Evolutionary conservation across 345 rosid genomes (phyloP).

Genomic region (Populus deltoides): DNA sequence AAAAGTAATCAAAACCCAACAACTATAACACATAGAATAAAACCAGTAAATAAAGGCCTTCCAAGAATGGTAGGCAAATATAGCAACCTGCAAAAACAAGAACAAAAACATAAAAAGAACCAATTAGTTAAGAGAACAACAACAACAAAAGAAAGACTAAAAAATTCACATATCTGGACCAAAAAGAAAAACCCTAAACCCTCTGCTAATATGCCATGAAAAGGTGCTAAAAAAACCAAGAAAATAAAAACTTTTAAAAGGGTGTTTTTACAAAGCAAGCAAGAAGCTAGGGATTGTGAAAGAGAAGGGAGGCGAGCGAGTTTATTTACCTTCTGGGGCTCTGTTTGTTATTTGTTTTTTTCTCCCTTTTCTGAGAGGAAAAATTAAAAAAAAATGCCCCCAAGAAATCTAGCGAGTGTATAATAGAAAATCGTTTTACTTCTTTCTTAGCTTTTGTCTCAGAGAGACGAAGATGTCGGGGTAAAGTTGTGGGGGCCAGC

Average conservation of each 20-base stretch:
- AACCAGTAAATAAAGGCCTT: neutral
- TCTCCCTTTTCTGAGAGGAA: neutral
- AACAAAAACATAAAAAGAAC: neutral
- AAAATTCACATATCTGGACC: neutral
- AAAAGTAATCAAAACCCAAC: neutral
- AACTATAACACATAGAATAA: neutral
- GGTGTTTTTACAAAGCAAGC: neutral
- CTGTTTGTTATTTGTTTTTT: neutral
- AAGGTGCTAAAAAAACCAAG: neutral
- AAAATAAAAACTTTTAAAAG: neutral
- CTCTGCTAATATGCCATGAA: neutral
- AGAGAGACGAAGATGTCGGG: neutral
- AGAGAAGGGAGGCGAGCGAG: neutral
- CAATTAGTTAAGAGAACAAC: neutral
- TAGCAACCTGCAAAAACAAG: conserved; percentile 1
- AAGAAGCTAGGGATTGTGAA: neutral
- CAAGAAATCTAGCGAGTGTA: no score
- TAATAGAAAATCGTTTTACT: no score
- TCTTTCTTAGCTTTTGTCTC: neutral
- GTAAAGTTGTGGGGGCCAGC: neutral
- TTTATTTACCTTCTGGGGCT: neutral
- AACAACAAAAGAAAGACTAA: neutral
- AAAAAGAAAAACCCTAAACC: neutral
- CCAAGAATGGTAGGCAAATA: neutral
- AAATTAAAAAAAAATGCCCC: neutral